A percentile compares a stretch with the other conserved stretches of the same genome.
phyloP scores from a whole-genome alignment of 139 green algal genomes.

The Ettlia oleoabundans region DNA sequence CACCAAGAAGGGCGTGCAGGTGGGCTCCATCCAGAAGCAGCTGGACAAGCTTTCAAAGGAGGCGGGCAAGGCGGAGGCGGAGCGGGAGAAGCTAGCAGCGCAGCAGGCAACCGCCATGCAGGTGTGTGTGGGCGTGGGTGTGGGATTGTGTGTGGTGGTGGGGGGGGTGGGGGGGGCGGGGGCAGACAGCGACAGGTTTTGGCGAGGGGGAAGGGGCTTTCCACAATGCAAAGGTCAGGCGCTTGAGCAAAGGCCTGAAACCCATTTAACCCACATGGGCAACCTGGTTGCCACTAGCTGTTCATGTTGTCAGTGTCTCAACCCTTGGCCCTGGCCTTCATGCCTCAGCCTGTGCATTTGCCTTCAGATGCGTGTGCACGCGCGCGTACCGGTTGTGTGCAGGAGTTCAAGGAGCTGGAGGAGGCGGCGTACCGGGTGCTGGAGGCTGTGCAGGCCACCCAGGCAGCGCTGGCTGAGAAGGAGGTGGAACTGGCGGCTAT shows the following conservation, averaged over 20 bases:
- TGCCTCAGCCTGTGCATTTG: no score
- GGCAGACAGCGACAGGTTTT: neutral
- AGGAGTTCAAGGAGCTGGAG: conserved; percentile 61
- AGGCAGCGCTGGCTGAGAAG: conserved; percentile 42
- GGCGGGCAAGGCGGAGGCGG: conserved; percentile 56
- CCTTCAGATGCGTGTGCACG: no score
- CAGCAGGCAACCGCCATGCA: conserved; percentile 59
- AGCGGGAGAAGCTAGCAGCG: conserved; percentile 57
- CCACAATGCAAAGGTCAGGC: no score
- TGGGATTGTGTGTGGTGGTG: neutral
- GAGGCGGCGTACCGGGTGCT: conserved; percentile 57
- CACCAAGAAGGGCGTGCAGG: conserved; percentile 66
- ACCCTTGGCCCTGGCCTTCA: no score
- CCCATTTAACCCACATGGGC: no score
- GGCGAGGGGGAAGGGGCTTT: no score
- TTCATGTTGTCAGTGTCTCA: no score
- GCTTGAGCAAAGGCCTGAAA: no score
- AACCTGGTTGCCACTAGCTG: no score
- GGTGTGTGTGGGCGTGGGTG: neutral
- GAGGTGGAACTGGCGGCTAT: conserved; percentile 48
- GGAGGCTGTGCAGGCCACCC: conserved; percentile 33
- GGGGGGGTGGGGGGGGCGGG: no score
- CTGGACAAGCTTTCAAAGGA: conserved; percentile 80
- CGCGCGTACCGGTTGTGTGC: no score
- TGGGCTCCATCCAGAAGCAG: conserved; percentile 58